Base-by-base conservation (phyloP, 225 moss, liverwort and hornwort species). In the Pleurozium schreberi region DNA sequence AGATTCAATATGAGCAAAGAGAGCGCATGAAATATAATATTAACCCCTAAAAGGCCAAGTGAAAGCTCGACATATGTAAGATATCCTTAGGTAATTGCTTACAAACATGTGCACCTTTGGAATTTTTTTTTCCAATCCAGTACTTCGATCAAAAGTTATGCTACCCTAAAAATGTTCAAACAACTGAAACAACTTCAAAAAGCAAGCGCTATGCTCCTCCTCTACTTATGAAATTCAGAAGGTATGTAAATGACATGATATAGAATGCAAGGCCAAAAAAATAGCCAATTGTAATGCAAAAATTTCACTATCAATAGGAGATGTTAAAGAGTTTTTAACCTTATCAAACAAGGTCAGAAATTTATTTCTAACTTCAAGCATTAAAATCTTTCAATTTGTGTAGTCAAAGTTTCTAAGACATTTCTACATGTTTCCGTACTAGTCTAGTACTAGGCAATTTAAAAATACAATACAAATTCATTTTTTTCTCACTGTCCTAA, bases 281-380 rank as follows among this genome's bases (percentile, higher is more conserved):
- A 23, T 0, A 53, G 5, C 22, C 14, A 23, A 14, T 1, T 11
- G 1, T 23, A 8, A 1, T 10, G 0, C 12, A 74, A 31, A 74
- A 49, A 19, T 36, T 7, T 23, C 1, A 53, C 8, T 8, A 6
- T n/a, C n/a, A n/a, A n/a, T 36, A 53, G 1, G 1, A 36, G 2
- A 52, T 38, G 38, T 25, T 15, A 15, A 25, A 77, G n/a, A 1
- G 9, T 0, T 14, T 0, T 0, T 23, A 2, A 38, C 1, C 14
- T 0, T 23, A 0, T 21, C 1, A 2, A 2, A 0, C 1, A 53
- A 25, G 5, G 4, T 23, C 3, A 3, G 5, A 21, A 8, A 19
- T 3, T 12, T 36, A 9, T 50, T 52, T 21, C 2, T 49, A 49
- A 22, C 14, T 52, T 21, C 14, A 52, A 52, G 14, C 1, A 0